phyloP scores from a whole-genome alignment of 805 yeast genomes.

The Candida schatavii region DNA sequence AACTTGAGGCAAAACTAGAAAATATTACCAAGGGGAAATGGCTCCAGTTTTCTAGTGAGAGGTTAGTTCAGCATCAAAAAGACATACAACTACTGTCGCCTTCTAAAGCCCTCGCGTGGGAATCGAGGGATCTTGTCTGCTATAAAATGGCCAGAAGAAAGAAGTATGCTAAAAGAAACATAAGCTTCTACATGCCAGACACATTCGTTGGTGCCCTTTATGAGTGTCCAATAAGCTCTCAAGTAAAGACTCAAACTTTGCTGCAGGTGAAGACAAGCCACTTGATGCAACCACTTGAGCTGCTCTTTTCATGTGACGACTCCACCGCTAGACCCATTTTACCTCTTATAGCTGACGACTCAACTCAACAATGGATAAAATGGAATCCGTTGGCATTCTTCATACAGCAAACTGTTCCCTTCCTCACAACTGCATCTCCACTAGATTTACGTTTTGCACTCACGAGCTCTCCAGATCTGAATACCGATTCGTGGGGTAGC shows the following conservation, averaged over 20 bases:
- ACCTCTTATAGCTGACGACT: slow-evolving; percentile 61
- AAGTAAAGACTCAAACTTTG: slow-evolving; percentile 20
- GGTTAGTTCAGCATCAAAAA: slow-evolving; percentile 11
- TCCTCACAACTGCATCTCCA: slow-evolving; percentile 49
- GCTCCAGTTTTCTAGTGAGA: slow-evolving; percentile 22
- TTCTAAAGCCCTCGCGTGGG: slow-evolving; percentile 21
- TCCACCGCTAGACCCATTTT: slow-evolving; percentile 42
- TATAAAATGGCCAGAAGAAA: slow-evolving; percentile 57
- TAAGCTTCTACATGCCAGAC: slow-evolving; percentile 51
- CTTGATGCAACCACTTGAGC: slow-evolving; percentile 13
- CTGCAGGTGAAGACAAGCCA: slow-evolving; percentile 12
- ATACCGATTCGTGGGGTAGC: slow-evolving; percentile 42
- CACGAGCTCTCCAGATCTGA: slow-evolving; percentile 26
- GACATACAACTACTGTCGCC: slow-evolving; percentile 16
- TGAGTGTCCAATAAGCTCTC: slow-evolving; percentile 41
- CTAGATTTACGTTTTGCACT: slow-evolving; percentile 33
- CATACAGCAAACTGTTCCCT: slow-evolving; percentile 52
- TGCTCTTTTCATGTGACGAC: slow-evolving; percentile 29
- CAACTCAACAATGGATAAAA: slow-evolving; percentile 46
- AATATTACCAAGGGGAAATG: slow-evolving; percentile 12
- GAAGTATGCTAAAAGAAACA: slow-evolving; percentile 45
- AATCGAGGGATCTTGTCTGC: slow-evolving; percentile 37
- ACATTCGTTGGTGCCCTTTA: slow-evolving; percentile 66
- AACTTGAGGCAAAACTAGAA: slow-evolving; percentile 19
- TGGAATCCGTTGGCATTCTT: slow-evolving; percentile 19